These are phyloP conservation scores for Coemansia erecta DNA, from an alignment of 192 early-diverging fungal species.

Conservation along the genomic window DNA sequence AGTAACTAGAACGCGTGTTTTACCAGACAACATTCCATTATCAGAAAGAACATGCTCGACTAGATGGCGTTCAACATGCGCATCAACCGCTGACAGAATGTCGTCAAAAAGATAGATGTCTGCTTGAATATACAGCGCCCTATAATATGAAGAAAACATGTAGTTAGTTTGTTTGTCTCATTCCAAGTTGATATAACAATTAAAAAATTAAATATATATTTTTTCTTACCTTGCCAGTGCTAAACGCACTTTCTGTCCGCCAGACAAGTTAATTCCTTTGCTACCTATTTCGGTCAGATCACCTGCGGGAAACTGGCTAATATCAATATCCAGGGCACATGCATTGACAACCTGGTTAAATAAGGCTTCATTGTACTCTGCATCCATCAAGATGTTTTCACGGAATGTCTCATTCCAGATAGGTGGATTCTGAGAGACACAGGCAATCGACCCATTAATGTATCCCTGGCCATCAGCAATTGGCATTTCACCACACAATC, in stretches of 20 bases:
- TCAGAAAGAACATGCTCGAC: not conserved
- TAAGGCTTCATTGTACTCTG: conserved; percentile 12
- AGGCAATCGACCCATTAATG: conserved; percentile 58
- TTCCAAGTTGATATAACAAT: no score
- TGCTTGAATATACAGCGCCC: conserved; percentile 60
- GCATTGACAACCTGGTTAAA: conserved; percentile 26
- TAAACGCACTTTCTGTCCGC: no score
- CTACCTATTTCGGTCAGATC: conserved; percentile 59
- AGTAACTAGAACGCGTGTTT: conserved; percentile 38
- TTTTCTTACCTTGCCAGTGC: conserved; percentile 54
- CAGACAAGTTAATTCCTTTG: conserved; percentile 56
- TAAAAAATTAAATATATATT: no score
- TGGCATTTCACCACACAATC: conserved; percentile 75
- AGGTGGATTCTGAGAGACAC: conserved; percentile 39
- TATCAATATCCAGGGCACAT: conserved; percentile 31
- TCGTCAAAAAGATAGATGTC: conserved; percentile 51
- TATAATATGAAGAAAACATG: conserved; percentile 6
- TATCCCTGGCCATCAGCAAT: conserved; percentile 61
- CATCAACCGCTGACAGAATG: conserved; percentile 26
- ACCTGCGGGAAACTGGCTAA: conserved; percentile 13
- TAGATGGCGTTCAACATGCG: not conserved
- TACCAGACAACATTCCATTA: conserved; percentile 19
- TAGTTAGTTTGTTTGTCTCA: no score
- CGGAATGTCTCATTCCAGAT: conserved; percentile 47
- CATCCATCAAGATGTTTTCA: conserved; percentile 43